Base-by-base conservation (phyloP, 169 alveolate species). In the Cystoisospora suis region DNA sequence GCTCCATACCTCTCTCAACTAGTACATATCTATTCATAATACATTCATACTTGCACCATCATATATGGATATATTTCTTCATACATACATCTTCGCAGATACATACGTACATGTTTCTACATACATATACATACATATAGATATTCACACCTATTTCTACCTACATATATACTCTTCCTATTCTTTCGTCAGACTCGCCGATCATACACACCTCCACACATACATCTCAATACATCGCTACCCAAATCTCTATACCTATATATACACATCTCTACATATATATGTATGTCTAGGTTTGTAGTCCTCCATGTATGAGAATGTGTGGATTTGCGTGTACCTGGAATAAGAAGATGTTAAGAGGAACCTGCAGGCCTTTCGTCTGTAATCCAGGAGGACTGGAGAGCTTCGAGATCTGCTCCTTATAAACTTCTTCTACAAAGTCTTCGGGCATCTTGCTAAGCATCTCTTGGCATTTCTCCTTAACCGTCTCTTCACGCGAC, bases 311-410 rank as follows among this genome's bases (percentile, higher is more conserved):
- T 53, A 53, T 53, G 23, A 15, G 12, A 15, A 53, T 53, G 29
- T 53, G 65, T 53, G 65, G 12, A 23, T 53, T 12, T 36, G 44
- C 42, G 56, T 75, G 56, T n/a, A 89, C 92, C 32, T 89, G 92
- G 93, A 96, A 96, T 45, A 98, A 95, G 98, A 98, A 98, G 91
- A 97, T 98, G 94, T 98, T 98, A 80, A 98, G 97, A 77, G 99
- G 99, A 4, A 98, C 98, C 36, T 93, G 94, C 56, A 96, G 92
- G 44, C 98, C 98, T 49, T 92, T 94, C 27, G 95, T 98, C 75
- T 94, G 90, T 72, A 93, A 65, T n/a, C 95, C 95, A 79, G 95
- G 96, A 46, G 98, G 98, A 40, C 98, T 98, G 29, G 96, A 94
- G 90, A 97, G 97, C 94, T 90, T 95, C 90, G 93, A 95, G 86